Evolutionary conservation across 805 yeast genomes (phyloP).

Genomic region (Candida insectorum): DNA sequence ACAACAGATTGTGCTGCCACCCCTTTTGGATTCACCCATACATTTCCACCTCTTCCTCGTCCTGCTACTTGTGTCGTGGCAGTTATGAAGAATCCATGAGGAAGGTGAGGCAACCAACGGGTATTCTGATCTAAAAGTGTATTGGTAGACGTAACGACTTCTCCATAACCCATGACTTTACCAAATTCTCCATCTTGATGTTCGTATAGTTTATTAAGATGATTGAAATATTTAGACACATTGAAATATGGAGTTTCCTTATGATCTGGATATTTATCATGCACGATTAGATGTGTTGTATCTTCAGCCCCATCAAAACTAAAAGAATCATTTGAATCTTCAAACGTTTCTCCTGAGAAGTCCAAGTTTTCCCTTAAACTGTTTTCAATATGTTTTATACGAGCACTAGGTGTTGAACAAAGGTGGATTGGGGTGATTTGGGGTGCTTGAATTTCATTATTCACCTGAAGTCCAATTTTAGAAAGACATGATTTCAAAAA

Average conservation of each 20-base stretch:
- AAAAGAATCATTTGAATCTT: conserved; percentile 59
- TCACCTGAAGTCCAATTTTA: conserved; percentile 69
- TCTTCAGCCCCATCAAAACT: conserved; percentile 20
- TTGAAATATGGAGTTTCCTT: conserved; percentile 72
- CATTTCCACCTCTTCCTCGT: conserved; percentile 90
- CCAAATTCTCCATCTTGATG: conserved; percentile 47
- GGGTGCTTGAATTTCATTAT: conserved; percentile 53
- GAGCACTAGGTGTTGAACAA: conserved; percentile 37
- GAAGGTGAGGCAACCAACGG: conserved; percentile 52
- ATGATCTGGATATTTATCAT: conserved; percentile 45
- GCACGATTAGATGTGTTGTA: conserved; percentile 46
- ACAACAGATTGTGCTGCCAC: conserved; percentile 80
- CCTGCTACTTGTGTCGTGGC: conserved; percentile 90
- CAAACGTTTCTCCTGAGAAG: conserved; percentile 27
- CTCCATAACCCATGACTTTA: conserved; percentile 67
- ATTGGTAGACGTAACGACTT: conserved; percentile 86
- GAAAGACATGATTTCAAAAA: conserved; percentile 58
- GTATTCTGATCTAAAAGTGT: conserved; percentile 74
- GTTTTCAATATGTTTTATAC: conserved; percentile 30
- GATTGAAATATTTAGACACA: conserved; percentile 50
- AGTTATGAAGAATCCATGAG: conserved; percentile 65
- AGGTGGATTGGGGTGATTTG: conserved; percentile 64
- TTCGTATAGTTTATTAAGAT: conserved; percentile 28
- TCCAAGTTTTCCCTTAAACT: conserved; percentile 39
- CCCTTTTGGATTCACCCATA: conserved; percentile 94